Percentiles rank a stretch among this genome's conserved stretches.
Evolutionary conservation across 1,139 yeast genomes (phyloP).

Genomic region (Kurtzmaniella quercitrusa): DNA sequence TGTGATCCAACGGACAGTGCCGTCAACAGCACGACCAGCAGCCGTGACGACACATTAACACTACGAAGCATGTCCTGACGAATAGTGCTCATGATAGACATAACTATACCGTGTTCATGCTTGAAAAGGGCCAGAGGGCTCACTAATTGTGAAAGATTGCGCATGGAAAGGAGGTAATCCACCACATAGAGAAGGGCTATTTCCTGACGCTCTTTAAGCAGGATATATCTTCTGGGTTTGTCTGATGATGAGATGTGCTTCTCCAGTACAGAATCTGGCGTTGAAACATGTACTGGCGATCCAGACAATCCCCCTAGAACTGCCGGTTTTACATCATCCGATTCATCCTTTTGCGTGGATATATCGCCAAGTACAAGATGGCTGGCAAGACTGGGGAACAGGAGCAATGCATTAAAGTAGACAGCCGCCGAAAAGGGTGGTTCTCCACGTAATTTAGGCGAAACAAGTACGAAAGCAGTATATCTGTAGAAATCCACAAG

Average conservation of each 20-base stretch:
- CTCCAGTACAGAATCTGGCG: neutral
- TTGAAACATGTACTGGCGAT: neutral
- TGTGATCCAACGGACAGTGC: slow-evolving; percentile 10
- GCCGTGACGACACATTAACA: slow-evolving; percentile 14
- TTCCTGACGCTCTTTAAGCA: slow-evolving; percentile 26
- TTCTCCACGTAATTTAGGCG: neutral
- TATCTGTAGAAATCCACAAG: slow-evolving; percentile 25
- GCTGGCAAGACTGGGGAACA: slow-evolving; percentile 2
- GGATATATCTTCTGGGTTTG: slow-evolving; percentile 5
- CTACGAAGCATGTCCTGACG: slow-evolving; percentile 23
- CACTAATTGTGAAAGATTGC: slow-evolving; percentile 19
- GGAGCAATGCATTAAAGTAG: slow-evolving; percentile 2
- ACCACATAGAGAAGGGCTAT: slow-evolving; percentile 29
- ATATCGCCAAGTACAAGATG: neutral
- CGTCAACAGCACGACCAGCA: slow-evolving; percentile 22
- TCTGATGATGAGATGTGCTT: neutral
- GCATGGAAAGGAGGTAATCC: slow-evolving; percentile 22
- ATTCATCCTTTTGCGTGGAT: neutral
- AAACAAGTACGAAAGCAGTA: slow-evolving; percentile 19
- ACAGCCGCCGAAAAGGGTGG: neutral
- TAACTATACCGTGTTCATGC: slow-evolving; percentile 18
- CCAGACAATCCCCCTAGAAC: neutral
- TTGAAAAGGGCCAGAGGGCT: slow-evolving; percentile 15
- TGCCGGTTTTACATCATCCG: neutral
- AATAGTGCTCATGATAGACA: slow-evolving; percentile 19